Evolutionary conservation across 2,329 filamentous ascomycete genomes (phyloP), one percentile per base, ranked within the genome.

Genomic region (Fonsecaea pugnacius): DNA sequence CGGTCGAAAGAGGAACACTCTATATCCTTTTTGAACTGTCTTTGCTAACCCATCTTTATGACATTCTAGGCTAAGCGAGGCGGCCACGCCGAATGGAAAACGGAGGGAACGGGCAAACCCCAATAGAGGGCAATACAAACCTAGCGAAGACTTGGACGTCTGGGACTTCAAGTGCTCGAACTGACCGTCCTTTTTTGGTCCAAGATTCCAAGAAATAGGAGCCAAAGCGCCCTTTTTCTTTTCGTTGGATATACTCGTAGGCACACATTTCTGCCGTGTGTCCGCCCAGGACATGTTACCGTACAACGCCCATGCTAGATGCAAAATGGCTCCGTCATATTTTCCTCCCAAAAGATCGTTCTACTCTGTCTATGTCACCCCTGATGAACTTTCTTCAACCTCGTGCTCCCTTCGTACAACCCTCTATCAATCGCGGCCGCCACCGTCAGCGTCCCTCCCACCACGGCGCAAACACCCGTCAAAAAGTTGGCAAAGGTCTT

Each of bases 401-500:
- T 86, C 63, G 89, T 87, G 2, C 86, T 85, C 48, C 95, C 95
- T 79, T 99, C 95, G 73, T 97, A 99, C 66, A 98, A 78, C 56
- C 90, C 91, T 62, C 96, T 87, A 76, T 99, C 95, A 35, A 99
- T 82, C 4, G 95, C 95, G 5, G 96, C 95, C 10, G 95, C 95
- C 18, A 99, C 95, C 0, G 95, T 99, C 70, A 99, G 79, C 0
- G 95, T 99, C 70, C 95, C 95, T 67, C 95, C 95, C 57, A 99
- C 89, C 66, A 98, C 90, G 40, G 94, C 94, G 77, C 95, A 99
- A 21, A 99, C 87, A 54, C 95, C 95, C 0, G 95, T 94, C 64
- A 99, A 78, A 82, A 99, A 99, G 18, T 91, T 91, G 0, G 91
- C 87, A 76, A 99, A 96, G 4, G 90, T 90, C 83, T 98, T 98